These are phyloP conservation scores for Glycine tomentella DNA, from an alignment of 306 rosid genomes.

Conservation along the genomic window DNA sequence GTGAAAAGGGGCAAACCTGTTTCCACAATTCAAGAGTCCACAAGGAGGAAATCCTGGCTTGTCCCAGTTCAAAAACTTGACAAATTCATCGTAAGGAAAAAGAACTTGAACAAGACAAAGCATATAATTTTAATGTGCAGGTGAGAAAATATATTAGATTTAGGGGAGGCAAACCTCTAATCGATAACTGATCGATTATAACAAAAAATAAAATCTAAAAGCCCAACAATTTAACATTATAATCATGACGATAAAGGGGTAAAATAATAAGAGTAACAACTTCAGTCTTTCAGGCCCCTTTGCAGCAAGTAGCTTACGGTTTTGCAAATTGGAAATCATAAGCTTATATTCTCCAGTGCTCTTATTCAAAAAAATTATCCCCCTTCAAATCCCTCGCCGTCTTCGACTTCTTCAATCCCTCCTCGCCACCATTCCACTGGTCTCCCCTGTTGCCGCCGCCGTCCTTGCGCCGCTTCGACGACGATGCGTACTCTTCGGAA, in stretches of 20 bases:
- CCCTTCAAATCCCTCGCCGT: constrained; percentile 72
- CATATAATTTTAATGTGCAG: background rate
- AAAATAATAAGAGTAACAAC: background rate
- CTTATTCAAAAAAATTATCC: too few relatives aligned
- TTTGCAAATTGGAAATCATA: constrained; percentile 28
- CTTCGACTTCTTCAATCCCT: constrained; percentile 73
- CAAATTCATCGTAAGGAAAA: too few relatives aligned
- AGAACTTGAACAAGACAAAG: constrained; percentile 71
- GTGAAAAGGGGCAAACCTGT: too few relatives aligned
- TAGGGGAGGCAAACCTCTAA: background rate
- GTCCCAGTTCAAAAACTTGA: constrained; percentile 77
- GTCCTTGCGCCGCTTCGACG: constrained; percentile 87
- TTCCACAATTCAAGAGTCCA: constrained; percentile 92
- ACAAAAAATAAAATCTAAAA: constrained; percentile 30
- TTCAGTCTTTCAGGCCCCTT: constrained; percentile 17
- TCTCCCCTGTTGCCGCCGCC: constrained; percentile 80
- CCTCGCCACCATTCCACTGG: constrained; percentile 93
- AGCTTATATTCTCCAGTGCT: background rate
- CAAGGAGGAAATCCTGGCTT: constrained; percentile 80
- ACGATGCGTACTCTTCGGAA: constrained; percentile 73
- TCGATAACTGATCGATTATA: too few relatives aligned
- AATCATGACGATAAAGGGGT: background rate
- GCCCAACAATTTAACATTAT: background rate
- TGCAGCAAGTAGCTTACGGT: constrained; percentile 5
- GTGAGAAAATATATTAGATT: constrained; percentile 20